Evolutionary conservation across 257 asterid species (phyloP), one percentile per base, ranked within the genome.

Genomic region (Nicotiana sylvestris): DNA sequence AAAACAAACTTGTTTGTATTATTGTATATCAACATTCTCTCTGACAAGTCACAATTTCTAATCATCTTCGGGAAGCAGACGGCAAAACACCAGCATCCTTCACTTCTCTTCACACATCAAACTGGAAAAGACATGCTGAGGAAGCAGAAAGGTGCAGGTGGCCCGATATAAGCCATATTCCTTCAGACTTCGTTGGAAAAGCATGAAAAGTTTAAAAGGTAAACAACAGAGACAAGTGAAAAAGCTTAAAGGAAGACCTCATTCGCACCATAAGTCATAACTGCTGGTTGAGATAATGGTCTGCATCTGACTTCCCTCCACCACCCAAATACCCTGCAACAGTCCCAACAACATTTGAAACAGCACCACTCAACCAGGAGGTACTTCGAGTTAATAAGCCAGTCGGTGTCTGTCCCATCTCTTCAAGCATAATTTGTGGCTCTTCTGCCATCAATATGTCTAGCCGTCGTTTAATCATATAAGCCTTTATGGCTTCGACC

Each of bases 251-350:
- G 27, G 9, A 76, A 25, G 16, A 16, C 3, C 21, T 16, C 64
- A 51, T 76, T 32, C 16, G 65, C 65, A 10, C 29, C 65, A 29
- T 16, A 83, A 85, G 55, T 90, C 90, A 95, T 5, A 91, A 88
- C 78, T 87, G 96, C 88, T 93, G 92, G 81, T 93, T 88, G 84
- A 95, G 89, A 87, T 88, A 92, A 80, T 91, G 82, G 39, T 92
- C 97, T 0, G 66, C 82, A 35, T 81, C 86, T n/a, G 95, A 66
- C 83, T 90, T 88, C 27, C 39, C 90, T 0, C 37, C 29, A 65
- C 88, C 81, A 82, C 91, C 94, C 78, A 91, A 56, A 88, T 95
- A 95, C 25, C 88, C 92, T 1, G 97, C 88, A 72, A 94, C 84
- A 13, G 91, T 82, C 58, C 89, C 93, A 43, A 89, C 18, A 85